Evolutionary conservation across 257 asterid species (phyloP).

Genomic region (Scutellaria barbata): DNA sequence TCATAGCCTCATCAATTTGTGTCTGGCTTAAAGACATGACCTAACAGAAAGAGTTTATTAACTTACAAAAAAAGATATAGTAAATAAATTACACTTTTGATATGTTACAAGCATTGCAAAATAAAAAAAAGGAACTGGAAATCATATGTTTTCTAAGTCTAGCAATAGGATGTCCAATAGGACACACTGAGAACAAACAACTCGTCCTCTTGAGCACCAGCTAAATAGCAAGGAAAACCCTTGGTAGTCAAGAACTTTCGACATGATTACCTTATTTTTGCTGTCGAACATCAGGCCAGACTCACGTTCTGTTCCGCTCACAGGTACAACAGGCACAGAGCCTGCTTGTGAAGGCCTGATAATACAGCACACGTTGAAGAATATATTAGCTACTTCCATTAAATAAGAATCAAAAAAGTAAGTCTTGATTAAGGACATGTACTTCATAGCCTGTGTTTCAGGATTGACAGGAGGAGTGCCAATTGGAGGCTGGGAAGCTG

Average conservation of each 20-base stretch:
- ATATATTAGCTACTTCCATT: conserved; percentile 26
- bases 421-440: conserved; percentile 31
- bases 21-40: conserved; percentile 90
- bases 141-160: conserved; percentile 12
- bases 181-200: conserved; percentile 23
- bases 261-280: conserved; percentile 53
- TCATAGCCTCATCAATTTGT: conserved; percentile 92
- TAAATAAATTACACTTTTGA: not conserved
- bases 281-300: conserved; percentile 57
- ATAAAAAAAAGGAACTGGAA: not conserved
- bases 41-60: conserved; percentile 49
- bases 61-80: conserved; percentile 6
- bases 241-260: conserved; percentile 47
- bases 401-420: conserved; percentile 18
- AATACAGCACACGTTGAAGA: conserved; percentile 31
- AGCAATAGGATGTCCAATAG: not conserved
- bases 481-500: conserved; percentile 66
- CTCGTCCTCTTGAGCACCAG: conserved; percentile 7
- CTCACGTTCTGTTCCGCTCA: conserved; percentile 52
- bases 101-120: conserved; percentile 15
- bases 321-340: conserved; percentile 47
- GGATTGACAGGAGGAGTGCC: conserved; percentile 67
- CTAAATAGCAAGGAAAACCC: conserved; percentile 30
- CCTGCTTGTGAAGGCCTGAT: conserved; percentile 60
- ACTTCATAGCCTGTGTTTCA: conserved; percentile 64